Conservation (phyloP, 352 stramenopile genomes). For the Phytophthora hybrid region DNA sequence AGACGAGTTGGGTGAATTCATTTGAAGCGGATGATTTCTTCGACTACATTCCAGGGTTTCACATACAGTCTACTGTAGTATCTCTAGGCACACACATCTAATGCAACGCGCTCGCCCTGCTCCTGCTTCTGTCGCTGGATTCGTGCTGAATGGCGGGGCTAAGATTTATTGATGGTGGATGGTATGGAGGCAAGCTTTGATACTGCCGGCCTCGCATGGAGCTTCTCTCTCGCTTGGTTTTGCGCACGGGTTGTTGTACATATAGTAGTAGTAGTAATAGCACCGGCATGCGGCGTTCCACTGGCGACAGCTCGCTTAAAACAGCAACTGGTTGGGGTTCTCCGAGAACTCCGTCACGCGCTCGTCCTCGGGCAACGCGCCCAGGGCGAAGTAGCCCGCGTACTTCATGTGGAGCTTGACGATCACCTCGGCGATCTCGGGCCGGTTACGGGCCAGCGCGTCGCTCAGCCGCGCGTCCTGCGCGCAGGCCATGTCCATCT, state of each 20-base stretch:
- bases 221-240: constrained; percentile 27
- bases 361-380: constrained; percentile 65
- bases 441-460: constrained; percentile 65
- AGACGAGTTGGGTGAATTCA: not conserved
- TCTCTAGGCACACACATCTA: constrained; percentile 11
- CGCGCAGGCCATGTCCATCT: constrained; percentile 71
- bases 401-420: constrained; percentile 86
- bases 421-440: constrained; percentile 76
- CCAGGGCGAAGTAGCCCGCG: constrained; percentile 65
- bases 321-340: constrained; percentile 43
- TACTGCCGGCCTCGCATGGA: constrained; percentile 31
- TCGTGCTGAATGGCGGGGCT: constrained; percentile 29
- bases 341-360: constrained; percentile 59
- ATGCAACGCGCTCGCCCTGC: constrained; percentile 13
- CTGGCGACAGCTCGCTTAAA: constrained; percentile 24
- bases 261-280: constrained; percentile 17
- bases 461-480: constrained; percentile 74
- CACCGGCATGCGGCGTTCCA: constrained; percentile 18
- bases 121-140: constrained; percentile 42
- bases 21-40: constrained; percentile 7
- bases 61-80: constrained; percentile 20
- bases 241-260: constrained; percentile 34
- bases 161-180: constrained; percentile 45
- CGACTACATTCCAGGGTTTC: constrained; percentile 27
- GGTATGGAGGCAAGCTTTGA: constrained; percentile 37